Evolutionary conservation across 2,329 filamentous ascomycete species (phyloP), one percentile per base, ranked within the genome.

Genomic region (Fusarium denticulatum): DNA sequence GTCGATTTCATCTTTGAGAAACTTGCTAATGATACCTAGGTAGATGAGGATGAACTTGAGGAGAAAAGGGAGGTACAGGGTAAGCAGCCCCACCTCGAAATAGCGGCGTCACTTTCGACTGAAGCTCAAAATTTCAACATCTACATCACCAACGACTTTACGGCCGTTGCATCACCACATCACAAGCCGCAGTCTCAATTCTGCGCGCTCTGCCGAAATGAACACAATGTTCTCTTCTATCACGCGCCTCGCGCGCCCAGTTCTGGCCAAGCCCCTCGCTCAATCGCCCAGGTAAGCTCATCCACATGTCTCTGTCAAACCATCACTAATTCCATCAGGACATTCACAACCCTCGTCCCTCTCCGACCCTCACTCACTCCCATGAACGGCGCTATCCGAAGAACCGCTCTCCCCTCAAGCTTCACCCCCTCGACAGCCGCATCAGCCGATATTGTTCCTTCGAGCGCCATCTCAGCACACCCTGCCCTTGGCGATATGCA

Each of bases 401-500:
- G 80, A 66, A 75, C 67, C 56, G 53, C 72, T 63, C 75, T 80
- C 7, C 75, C 76, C 65, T 71, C 80, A 46, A 67, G 71, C 67
- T 82, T 84, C 73, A 77, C 76, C 10, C 81, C 81, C 53, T 74
- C 73, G 11, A 43, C 77, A 11, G 24, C 71, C 76, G 47, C 45
- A 73, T 73, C 80, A 22, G 79, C 81, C 34, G 88, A 90, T 70
- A 67, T 89, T 26, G 83, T 89, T 16, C 82, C 85, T 30, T 79
- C 78, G 60, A 76, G 81, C 18, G 79, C 86, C 67, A 84, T 90
- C 72, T 86, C 88, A 18, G 78, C 86, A 34, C 85, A 89, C 79
- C 88, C 88, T 36, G 86, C 86, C 14, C 80, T 90, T n/a, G 80
- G 78, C 10, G 84, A 81, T 53, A 80, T 81, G 79, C 88, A 90